Percentiles rank a stretch among this genome's conserved stretches.
These are phyloP conservation scores for Xenoacremonium recifei DNA, from an alignment of 2,329 filamentous ascomycete genomes.

Conservation along the genomic window DNA sequence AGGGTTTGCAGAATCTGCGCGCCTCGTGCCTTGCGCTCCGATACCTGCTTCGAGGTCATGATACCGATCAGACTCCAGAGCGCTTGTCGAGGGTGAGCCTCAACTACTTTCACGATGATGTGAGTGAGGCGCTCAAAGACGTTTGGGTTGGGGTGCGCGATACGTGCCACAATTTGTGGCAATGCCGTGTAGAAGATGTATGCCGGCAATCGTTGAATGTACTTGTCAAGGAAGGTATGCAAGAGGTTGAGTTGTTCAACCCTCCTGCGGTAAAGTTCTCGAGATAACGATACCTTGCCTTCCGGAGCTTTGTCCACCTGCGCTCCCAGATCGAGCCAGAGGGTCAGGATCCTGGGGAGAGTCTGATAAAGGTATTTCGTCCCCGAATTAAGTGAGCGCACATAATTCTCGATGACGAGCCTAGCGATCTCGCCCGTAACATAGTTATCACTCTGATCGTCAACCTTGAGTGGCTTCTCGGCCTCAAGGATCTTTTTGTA, in stretches of 20 bases:
- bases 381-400: conserved; percentile 81
- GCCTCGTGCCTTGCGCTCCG: conserved; percentile 60
- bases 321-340: conserved; percentile 91
- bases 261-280: conserved; percentile 54
- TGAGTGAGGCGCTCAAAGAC: conserved; percentile 75
- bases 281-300: conserved; percentile 51
- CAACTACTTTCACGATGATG: conserved; percentile 85
- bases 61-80: conserved; percentile 90
- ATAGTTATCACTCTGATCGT: conserved; percentile 75
- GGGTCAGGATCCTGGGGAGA: conserved; percentile 82
- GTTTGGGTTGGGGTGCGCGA: conserved; percentile 77
- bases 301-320: conserved; percentile 64
- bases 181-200: conserved; percentile 81
- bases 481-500: conserved; percentile 96
- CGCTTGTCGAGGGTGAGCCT: conserved; percentile 84
- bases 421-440: conserved; percentile 81
- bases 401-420: conserved; percentile 89
- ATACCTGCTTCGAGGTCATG: conserved; percentile 71
- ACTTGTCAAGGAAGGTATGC: conserved; percentile 76
- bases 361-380: conserved; percentile 97
- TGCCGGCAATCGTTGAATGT: conserved; percentile 68
- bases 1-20: conserved; percentile 51
- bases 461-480: conserved; percentile 72
- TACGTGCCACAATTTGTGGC: conserved; percentile 92
- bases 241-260: conserved; percentile 66